phyloP scores from a whole-genome alignment of 1,284 basidiomycete genomes.

The Trametes pubescens region DNA sequence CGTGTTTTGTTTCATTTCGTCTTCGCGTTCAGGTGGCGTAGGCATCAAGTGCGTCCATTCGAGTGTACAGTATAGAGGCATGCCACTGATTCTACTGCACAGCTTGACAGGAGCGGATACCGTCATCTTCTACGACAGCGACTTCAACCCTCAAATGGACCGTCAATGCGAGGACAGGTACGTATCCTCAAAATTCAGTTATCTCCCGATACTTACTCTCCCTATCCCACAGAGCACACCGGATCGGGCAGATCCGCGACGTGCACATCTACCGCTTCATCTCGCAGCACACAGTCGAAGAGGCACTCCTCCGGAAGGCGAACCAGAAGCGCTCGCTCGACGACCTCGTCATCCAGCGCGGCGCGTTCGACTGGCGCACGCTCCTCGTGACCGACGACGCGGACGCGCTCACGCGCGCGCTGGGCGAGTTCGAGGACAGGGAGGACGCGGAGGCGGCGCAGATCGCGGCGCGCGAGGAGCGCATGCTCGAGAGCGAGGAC shows the following conservation, averaged over 20 bases:
- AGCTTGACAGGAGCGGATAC: constrained; percentile 96
- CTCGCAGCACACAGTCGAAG: constrained; percentile 92
- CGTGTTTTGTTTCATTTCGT: constrained; percentile 94
- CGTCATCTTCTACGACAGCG: constrained; percentile 96
- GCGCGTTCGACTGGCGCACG: constrained; percentile 95
- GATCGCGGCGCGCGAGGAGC: constrained; percentile 80
- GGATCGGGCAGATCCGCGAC: constrained; percentile 96
- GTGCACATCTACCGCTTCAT: constrained; percentile 98
- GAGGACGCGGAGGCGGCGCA: constrained; percentile 86
- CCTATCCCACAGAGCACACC: constrained; percentile 70
- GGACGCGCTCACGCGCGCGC: constrained; percentile 63
- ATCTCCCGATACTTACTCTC: neutral
- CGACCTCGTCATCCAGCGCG: constrained; percentile 92
- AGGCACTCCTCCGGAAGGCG: constrained; percentile 95
- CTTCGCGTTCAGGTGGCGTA: constrained; percentile 92
- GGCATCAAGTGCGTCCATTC: constrained; percentile 85
- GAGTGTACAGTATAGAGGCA: neutral
- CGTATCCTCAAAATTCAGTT: neutral
- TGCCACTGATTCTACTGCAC: neutral
- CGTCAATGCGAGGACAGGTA: constrained; percentile 95
- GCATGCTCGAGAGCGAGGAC: constrained; percentile 76
- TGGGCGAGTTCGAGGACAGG: constrained; percentile 90
- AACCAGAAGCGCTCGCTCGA: constrained; percentile 95
- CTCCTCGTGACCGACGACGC: constrained; percentile 64
- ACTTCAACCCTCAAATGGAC: constrained; percentile 99